phyloP scores from a whole-genome alignment of 805 yeast species.

The Yarrowia sp. region DNA sequence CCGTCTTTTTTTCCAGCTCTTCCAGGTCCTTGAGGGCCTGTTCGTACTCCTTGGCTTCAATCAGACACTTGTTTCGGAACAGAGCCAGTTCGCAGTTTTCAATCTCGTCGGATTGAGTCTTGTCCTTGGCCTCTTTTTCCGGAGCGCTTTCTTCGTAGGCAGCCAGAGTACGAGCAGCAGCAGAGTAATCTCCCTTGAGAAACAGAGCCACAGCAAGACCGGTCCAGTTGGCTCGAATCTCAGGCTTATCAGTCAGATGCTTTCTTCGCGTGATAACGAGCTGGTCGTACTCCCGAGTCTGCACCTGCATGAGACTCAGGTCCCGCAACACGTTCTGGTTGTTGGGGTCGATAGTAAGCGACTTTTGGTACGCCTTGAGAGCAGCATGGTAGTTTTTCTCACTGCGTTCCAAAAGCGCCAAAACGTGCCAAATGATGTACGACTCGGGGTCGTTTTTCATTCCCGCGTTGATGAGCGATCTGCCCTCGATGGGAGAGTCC shows the following conservation, averaged over 20 bases:
- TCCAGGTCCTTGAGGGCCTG: neutral
- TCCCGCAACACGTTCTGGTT: conserved; percentile 81
- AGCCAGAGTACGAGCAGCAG: conserved; percentile 66
- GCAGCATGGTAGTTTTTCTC: conserved; percentile 71
- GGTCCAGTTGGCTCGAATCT: conserved; percentile 71
- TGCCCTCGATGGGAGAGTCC: conserved; percentile 55
- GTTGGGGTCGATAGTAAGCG: conserved; percentile 71
- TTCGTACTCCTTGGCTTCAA: conserved; percentile 44
- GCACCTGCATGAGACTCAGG: conserved; percentile 73
- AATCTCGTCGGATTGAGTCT: conserved; percentile 46
- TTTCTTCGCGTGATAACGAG: conserved; percentile 21
- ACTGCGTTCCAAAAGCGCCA: conserved; percentile 77
- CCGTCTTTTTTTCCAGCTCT: conserved; percentile 43
- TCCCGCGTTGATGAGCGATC: conserved; percentile 57
- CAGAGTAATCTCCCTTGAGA: conserved; percentile 60
- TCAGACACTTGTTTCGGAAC: conserved; percentile 65
- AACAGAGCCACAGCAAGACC: conserved; percentile 82
- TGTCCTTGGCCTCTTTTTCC: conserved; percentile 56
- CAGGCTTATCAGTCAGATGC: conserved; percentile 20
- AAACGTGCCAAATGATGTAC: conserved; percentile 75
- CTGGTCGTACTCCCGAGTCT: conserved; percentile 50
- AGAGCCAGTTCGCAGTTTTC: conserved; percentile 81
- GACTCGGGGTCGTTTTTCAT: conserved; percentile 55
- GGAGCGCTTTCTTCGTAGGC: conserved; percentile 69
- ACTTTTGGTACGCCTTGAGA: conserved; percentile 68